Base-by-base conservation (phyloP, 768 basidiomycete species). In the Naganishia friedmannii region DNA sequence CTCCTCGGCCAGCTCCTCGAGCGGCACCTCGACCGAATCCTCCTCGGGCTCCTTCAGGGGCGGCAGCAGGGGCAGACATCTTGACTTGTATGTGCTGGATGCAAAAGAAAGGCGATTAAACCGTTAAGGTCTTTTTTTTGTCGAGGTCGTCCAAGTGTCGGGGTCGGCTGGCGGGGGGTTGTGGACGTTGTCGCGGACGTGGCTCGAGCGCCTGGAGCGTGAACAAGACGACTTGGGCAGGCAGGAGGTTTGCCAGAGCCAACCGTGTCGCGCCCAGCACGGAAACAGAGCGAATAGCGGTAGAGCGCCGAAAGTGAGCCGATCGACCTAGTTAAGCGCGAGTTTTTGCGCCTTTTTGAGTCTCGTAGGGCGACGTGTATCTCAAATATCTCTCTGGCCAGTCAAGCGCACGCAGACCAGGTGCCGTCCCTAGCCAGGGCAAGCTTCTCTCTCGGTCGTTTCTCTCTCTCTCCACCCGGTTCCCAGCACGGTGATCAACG, bases 1-100 rank as follows among this genome's bases (percentile, higher is more conserved):
- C 87, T 58, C 79, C 78, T 66, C 80, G 74, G 69, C 75, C 78
- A 71, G 82, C 81, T 71, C 91, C 87, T 67, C 92, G 78, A 73
- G 76, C 76, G 71, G 81, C 82, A 68, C 92, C 90, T 76, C 92
- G 88, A 73, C 92, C 91, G 73, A 92, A 88, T 74, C 91, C 92
- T 80, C 94, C 93, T 77, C 94, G 90, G 82, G 91, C 91, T 82
- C 92, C 89, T 82, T 88, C 89, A 75, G 83, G 73, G 60, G 60
- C 57, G n/a, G 57, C 89, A 82, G 88, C 89, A 83, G 74, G 74
- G 54, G 89, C 83, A 82, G 79, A 79, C 78, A 80, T 79, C 69
- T 75, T 81, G 67, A 68, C 15, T 39, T 53, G 53, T 55, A 53
- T 71, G 39, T 51, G 57, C 31, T 54, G 29, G 67, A 63, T 42